Evolutionary conservation across 2,329 filamentous ascomycete species (phyloP).

Genomic region (Chalaropsis ovoidea): DNA sequence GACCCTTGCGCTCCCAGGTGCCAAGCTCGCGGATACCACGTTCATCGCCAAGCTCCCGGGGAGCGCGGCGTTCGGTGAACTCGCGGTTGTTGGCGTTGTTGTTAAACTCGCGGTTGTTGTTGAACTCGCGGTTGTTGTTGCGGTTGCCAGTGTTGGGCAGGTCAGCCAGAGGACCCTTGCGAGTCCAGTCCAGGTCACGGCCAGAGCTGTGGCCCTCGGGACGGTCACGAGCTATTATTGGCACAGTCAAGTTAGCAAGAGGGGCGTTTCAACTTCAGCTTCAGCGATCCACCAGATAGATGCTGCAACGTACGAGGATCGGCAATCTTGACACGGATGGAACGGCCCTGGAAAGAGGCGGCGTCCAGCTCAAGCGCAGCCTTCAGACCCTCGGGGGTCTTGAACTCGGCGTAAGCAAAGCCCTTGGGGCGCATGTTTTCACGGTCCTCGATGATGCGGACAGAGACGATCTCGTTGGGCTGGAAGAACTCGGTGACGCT

Average conservation of each 20-base stretch:
- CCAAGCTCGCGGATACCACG: slow-evolving; percentile 69
- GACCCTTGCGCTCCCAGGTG: slow-evolving; percentile 93
- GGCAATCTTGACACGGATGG: slow-evolving; percentile 87
- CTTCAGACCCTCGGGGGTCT: slow-evolving; percentile 76
- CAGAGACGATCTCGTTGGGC: slow-evolving; percentile 75
- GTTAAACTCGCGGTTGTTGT: slow-evolving; percentile 39
- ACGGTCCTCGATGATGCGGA: slow-evolving; percentile 95
- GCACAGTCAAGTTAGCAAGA: background rate
- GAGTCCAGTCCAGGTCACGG: slow-evolving; percentile 85
- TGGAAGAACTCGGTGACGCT: slow-evolving; percentile 79
- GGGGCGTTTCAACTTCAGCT: background rate
- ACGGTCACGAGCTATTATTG: slow-evolving; percentile 18
- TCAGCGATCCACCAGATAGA: background rate
- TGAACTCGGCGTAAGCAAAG: slow-evolving; percentile 96
- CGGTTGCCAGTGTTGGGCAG: slow-evolving; percentile 42
- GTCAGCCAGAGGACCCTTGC: slow-evolving; percentile 79
- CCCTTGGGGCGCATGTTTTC: slow-evolving; percentile 90
- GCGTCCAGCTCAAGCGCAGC: slow-evolving; percentile 78
- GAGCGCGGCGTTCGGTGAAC: slow-evolving; percentile 46
- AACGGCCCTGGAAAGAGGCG: slow-evolving; percentile 72
- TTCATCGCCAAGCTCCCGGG: slow-evolving; percentile 51
- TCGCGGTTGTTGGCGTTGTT: slow-evolving; percentile 50
- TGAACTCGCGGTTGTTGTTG: slow-evolving; percentile 39
- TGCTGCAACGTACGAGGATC: slow-evolving; percentile 70
- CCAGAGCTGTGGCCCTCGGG: slow-evolving; percentile 45